Evolutionary conservation across 805 yeast species (phyloP).

Genomic region (Candida ficus): DNA sequence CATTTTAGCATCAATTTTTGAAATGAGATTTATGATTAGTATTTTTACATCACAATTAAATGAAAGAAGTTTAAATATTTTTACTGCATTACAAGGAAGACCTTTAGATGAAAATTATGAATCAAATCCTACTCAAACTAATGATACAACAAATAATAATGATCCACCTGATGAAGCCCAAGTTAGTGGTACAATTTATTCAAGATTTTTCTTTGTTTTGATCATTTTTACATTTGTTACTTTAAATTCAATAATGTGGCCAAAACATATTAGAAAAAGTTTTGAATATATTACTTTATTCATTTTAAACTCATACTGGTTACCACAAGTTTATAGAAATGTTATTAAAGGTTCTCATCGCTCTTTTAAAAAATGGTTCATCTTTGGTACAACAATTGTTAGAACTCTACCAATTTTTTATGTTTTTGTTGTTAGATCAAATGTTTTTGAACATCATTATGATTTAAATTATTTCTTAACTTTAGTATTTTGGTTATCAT

Average conservation of each 20-base stretch:
- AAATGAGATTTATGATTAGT: constrained; percentile 63
- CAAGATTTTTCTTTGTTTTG: constrained; percentile 49
- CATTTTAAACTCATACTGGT: constrained; percentile 68
- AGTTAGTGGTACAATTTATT: constrained; percentile 51
- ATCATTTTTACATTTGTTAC: constrained; percentile 53
- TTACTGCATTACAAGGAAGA: constrained; percentile 62
- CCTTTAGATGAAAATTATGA: constrained; percentile 32
- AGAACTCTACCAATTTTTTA: constrained; percentile 65
- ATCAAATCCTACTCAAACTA: too few relatives aligned
- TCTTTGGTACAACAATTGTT: constrained; percentile 60
- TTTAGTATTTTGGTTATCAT: constrained; percentile 47
- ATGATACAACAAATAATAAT: constrained; percentile 17
- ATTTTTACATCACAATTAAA: constrained; percentile 68
- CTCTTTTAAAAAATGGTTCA: constrained; percentile 69
- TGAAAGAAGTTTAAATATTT: constrained; percentile 60
- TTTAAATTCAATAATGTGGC: constrained; percentile 59
- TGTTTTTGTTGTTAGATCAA: constrained; percentile 44
- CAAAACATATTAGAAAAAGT: constrained; percentile 43
- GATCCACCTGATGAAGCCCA: constrained; percentile 44
- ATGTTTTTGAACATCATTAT: constrained; percentile 67
- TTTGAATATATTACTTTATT: constrained; percentile 55
- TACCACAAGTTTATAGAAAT: constrained; percentile 84
- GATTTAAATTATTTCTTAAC: constrained; percentile 46
- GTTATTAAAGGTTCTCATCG: constrained; percentile 61
- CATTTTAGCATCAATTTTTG: constrained; percentile 67